phyloP scores from a whole-genome alignment of 371 early-diverging fungal species.

The Choanephora cucurbitarum region DNA sequence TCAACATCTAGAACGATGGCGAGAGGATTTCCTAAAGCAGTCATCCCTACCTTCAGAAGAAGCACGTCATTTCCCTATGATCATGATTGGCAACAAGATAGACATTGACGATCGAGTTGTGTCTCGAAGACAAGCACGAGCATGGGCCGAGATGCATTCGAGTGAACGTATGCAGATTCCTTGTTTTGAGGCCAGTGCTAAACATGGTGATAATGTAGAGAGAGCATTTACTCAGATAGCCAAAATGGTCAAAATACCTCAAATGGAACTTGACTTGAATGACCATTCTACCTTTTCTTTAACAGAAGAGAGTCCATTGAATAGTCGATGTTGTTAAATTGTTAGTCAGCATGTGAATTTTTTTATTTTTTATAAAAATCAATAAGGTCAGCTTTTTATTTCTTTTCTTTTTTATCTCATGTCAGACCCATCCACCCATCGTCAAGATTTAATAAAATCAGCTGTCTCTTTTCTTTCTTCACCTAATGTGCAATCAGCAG shows the following conservation, averaged over 20 bases:
- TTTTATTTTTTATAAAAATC: too few species aligned
- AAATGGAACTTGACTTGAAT: constrained; percentile 57
- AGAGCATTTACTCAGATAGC: constrained; percentile 87
- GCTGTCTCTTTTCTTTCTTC: constrained; percentile 63
- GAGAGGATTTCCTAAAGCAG: constrained; percentile 90
- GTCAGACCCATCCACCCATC: constrained; percentile 5
- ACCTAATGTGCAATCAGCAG: constrained; percentile 59
- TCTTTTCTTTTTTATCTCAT: too few species aligned
- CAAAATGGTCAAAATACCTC: constrained; percentile 61
- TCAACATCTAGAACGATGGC: constrained; percentile 91
- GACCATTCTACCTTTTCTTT: constrained; percentile 21
- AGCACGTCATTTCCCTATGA: constrained; percentile 85
- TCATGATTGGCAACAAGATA: constrained; percentile 92
- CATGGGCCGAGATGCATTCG: constrained; percentile 52
- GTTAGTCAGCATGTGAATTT: too few species aligned
- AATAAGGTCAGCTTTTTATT: too few species aligned
- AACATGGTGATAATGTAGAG: constrained; percentile 91
- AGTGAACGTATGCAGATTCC: constrained; percentile 61
- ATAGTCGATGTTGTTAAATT: constrained; percentile 18
- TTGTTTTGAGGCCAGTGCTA: constrained; percentile 93
- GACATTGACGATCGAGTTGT: constrained; percentile 89
- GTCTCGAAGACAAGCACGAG: constrained; percentile 58
- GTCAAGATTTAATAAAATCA: constrained; percentile 58
- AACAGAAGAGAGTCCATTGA: constrained; percentile 17
- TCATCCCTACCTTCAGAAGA: constrained; percentile 61